Evolutionary conservation across 2,329 filamentous ascomycete genomes (phyloP), one percentile per base, ranked within the genome.

Genomic region (Aspergillus sp.): DNA sequence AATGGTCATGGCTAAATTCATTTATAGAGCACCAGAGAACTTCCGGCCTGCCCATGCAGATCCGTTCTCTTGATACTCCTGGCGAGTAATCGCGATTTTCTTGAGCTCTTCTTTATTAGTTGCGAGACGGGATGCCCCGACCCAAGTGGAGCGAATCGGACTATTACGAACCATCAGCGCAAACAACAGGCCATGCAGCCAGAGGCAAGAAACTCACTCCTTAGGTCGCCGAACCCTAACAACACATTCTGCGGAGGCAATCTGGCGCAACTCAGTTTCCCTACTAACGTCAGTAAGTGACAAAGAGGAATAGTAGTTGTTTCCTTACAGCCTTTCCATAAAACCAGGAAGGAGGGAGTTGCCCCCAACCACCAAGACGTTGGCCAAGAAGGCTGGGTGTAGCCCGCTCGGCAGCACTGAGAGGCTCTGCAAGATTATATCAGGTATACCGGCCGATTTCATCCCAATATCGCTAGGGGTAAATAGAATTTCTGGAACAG

Each of bases 31-130:
- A 24, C 78, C 77, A 14, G 78, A 79, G 70, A 96, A 95, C 69
- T 85, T 90, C 67, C 86, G 87, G 27, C 85, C 86, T 23, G 90
- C 82, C 90, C 90, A 93, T 1, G 78, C 79, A 55, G 84, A 85
- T 8, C 95, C 95, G 69, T 92, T 77, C 73, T 99, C 95, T 52
- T 95, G 86, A 72, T 99, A 99, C 70, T 99, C 91, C 60, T 90
- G 84, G 70, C 90, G 91, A 0, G 90, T 95, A n/a, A 97, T 90
- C 2, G 86, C 83, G 12, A 92, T 75, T 49, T 82, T 82, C 59
- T 86, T 82, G 52, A 96, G 63, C 51, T 80, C 79, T 40, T 89
- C 82, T 43, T 81, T 80, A 66, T 93, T 87, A 51, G 78, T 84
- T 1, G 91, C 91, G 56, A 97, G 79, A 57, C 86, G 84, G 21